phyloP scores from a whole-genome alignment of 306 rosid species.

The Canavalia gladiata region DNA sequence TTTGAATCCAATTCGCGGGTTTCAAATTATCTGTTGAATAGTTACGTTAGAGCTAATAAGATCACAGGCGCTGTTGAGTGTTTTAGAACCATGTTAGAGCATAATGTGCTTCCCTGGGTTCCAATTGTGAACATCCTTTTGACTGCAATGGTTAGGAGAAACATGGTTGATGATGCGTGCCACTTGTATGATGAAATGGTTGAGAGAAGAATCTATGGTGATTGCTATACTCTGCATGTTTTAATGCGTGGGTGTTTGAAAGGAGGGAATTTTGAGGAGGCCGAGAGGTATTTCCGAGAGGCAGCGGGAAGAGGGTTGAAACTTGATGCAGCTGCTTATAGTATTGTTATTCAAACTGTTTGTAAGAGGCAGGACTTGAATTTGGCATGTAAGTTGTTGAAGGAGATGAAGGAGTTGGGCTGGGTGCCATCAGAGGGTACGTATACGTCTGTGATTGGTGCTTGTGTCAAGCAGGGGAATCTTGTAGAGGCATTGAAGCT shows the following conservation, averaged over 20 bases:
- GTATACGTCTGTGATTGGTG: conserved; percentile 58
- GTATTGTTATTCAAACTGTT: conserved; percentile 59
- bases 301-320: conserved; percentile 59
- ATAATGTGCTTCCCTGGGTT: conserved; percentile 56
- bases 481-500: conserved; percentile 64
- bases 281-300: conserved; percentile 54
- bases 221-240: conserved; percentile 59
- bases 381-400: conserved; percentile 58
- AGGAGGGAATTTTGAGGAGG: conserved; percentile 59
- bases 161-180: conserved; percentile 53
- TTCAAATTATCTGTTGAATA: conserved; percentile 64
- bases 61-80: conserved; percentile 64
- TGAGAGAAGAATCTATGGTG: conserved; percentile 55
- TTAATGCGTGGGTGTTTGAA: conserved; percentile 69
- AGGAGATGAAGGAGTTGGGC: conserved; percentile 71
- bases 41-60: conserved; percentile 69
- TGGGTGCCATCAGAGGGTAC: conserved; percentile 67
- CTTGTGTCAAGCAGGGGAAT: conserved; percentile 76
- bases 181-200: conserved; percentile 63
- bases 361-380: conserved; percentile 55
- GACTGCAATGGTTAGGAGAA: conserved; percentile 64
- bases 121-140: conserved; percentile 62
- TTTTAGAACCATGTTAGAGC: conserved; percentile 60
- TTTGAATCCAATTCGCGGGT: conserved; percentile 56
- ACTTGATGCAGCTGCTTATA: conserved; percentile 66